A percentile compares a stretch with the other conserved stretches of the same genome.
These are phyloP conservation scores for Aspergillus sergii DNA, from an alignment of 2,329 filamentous ascomycete species.

Conservation along the genomic window DNA sequence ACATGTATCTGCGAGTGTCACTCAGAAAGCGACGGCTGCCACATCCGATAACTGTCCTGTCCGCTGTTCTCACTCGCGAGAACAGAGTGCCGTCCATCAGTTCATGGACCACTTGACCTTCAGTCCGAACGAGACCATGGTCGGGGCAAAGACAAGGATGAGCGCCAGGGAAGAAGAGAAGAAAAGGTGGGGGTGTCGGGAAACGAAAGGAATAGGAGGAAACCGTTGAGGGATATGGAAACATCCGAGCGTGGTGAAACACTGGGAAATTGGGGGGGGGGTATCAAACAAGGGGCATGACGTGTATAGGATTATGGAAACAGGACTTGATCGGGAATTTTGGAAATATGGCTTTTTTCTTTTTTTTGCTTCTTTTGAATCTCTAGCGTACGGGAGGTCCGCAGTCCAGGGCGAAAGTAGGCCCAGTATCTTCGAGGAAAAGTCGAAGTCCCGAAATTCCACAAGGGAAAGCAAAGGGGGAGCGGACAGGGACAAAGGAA, in stretches of 20 bases:
- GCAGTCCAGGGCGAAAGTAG: constrained; percentile 34
- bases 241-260: constrained; percentile 10
- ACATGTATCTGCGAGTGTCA: constrained; percentile 27
- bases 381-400: constrained; percentile 24
- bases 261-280: constrained; percentile 9
- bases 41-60: constrained; percentile 25
- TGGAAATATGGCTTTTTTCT: constrained; percentile 17
- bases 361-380: constrained; percentile 22
- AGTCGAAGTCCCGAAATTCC: constrained; percentile 6
- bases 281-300: constrained; percentile 14
- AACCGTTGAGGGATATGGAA: constrained; percentile 8
- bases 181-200: constrained; percentile 4
- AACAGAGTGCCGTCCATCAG: not conserved
- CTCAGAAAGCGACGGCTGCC: constrained; percentile 37
- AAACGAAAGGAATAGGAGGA: not conserved
- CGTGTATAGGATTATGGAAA: constrained; percentile 4
- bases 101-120: not conserved
- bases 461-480: constrained; percentile 5
- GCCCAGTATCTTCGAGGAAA: constrained; percentile 22
- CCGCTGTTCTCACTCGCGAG: not conserved
- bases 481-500: not conserved
- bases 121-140: not conserved
- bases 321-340: not conserved
- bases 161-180: constrained; percentile 32
- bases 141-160: constrained; percentile 21